Evolutionary conservation across 208 protist genomes (phyloP).

Genomic region (Leishmania major): DNA sequence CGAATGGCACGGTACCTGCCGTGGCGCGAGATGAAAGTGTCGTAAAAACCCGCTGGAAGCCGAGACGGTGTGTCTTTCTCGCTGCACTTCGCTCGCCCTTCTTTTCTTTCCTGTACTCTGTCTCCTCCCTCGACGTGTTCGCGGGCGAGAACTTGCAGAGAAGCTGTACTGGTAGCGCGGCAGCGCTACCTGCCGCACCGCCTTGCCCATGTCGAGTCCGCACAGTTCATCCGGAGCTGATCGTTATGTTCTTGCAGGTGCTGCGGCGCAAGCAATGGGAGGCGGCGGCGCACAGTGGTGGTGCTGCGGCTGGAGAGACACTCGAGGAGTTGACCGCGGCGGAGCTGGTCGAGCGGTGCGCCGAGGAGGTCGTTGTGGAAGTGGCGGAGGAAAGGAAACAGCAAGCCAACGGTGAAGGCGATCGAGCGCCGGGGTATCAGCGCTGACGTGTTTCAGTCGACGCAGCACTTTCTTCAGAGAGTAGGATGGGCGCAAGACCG

Average conservation of each 20-base stretch:
- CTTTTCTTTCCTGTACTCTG: background rate
- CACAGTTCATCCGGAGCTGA: conserved; percentile 12
- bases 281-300: background rate
- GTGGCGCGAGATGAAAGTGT: background rate
- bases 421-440: background rate
- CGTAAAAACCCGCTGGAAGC: background rate
- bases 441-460: background rate
- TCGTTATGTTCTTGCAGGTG: background rate
- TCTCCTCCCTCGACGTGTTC: background rate
- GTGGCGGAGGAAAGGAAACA: background rate
- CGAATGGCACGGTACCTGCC: background rate
- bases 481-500: background rate
- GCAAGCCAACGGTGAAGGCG: background rate
- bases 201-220: too few species aligned
- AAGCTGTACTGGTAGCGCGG: background rate
- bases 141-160: background rate
- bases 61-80: too few species aligned
- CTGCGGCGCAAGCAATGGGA: conserved; percentile 9
- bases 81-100: background rate
- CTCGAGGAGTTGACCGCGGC: conserved; percentile 9
- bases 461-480: background rate
- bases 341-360: background rate
- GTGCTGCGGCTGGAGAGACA: background rate
- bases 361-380: background rate
- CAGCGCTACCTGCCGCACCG: background rate